These are phyloP conservation scores for Tylopilus felleus DNA, from an alignment of 768 basidiomycete species.

Conservation along the genomic window DNA sequence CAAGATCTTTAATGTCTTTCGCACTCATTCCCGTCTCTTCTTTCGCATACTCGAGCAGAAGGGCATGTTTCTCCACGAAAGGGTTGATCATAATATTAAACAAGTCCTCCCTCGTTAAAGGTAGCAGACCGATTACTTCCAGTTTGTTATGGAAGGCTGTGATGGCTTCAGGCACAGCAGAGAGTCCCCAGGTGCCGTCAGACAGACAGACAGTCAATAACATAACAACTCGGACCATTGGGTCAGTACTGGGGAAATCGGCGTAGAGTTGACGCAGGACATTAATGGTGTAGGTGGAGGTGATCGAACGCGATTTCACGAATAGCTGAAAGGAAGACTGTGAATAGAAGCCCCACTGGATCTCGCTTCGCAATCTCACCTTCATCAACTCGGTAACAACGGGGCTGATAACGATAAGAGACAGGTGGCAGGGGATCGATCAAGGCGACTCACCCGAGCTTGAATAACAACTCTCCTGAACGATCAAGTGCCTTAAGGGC, in stretches of 20 bases:
- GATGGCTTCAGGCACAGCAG: slow-evolving; percentile 25
- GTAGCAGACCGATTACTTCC: slow-evolving; percentile 51
- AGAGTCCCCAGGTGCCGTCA: slow-evolving; percentile 25
- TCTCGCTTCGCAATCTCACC: slow-evolving; percentile 35
- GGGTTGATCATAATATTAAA: slow-evolving; percentile 63
- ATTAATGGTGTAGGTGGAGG: slow-evolving; percentile 43
- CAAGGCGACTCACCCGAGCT: slow-evolving; percentile 50
- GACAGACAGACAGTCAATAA: slow-evolving; percentile 63
- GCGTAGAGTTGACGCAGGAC: slow-evolving; percentile 58
- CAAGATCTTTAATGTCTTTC: slow-evolving; percentile 43
- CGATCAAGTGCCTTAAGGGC: slow-evolving; percentile 68
- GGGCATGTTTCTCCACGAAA: slow-evolving; percentile 58
- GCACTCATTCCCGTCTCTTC: slow-evolving; percentile 41
- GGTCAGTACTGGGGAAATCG: slow-evolving; percentile 64
- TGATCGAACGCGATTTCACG: slow-evolving; percentile 64
- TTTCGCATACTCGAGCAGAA: slow-evolving; percentile 50
- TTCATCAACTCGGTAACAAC: slow-evolving; percentile 66
- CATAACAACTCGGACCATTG: slow-evolving; percentile 65
- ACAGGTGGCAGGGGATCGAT: neutral
- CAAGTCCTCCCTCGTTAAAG: slow-evolving; percentile 56
- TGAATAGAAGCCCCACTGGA: slow-evolving; percentile 1
- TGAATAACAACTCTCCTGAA: slow-evolving; percentile 62
- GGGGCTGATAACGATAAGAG: slow-evolving; percentile 20
- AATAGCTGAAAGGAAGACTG: slow-evolving; percentile 49
- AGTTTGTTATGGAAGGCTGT: slow-evolving; percentile 47